A percentile compares a stretch with the other conserved stretches of the same genome.
Conservation (phyloP, 352 stramenopile species). For the Thraustochytrium striatum region DNA sequence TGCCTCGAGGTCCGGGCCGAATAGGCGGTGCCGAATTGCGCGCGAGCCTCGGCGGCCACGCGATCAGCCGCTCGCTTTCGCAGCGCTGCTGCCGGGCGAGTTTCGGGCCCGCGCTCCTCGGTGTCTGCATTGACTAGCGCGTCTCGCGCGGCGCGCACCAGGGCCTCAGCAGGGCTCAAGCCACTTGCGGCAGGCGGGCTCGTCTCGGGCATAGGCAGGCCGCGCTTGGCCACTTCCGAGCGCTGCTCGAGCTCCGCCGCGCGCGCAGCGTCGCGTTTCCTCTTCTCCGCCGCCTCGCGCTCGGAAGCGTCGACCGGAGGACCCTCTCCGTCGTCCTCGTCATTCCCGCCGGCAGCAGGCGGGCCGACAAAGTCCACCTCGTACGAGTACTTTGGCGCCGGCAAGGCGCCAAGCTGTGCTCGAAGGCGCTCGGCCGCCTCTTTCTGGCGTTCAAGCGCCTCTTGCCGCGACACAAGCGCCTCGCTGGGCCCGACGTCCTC, state of each 20-base stretch:
- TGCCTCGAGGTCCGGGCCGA: too few species aligned
- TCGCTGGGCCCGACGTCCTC: background rate
- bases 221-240: constrained; percentile 22
- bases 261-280: background rate
- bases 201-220: constrained; percentile 17
- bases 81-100: too few species aligned
- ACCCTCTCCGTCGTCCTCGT: background rate
- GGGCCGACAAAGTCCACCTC: background rate
- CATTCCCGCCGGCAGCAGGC: background rate
- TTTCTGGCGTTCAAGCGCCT: background rate
- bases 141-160: too few species aligned
- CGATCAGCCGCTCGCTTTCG: too few species aligned
- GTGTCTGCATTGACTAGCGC: too few species aligned
- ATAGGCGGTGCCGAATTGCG: too few species aligned
- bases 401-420: background rate
- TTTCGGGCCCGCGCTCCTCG: too few species aligned
- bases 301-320: background rate
- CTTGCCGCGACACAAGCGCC: background rate
- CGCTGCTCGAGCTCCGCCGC: background rate
- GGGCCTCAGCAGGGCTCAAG: too few species aligned
- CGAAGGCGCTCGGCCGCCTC: background rate
- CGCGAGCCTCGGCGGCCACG: too few species aligned
- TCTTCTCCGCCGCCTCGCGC: background rate
- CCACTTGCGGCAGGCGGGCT: too few species aligned
- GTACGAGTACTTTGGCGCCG: constrained; percentile 24